A percentile compares a stretch with the other conserved stretches of the same genome.
Conservation (phyloP, 2,329 filamentous ascomycete genomes). For the Trichophaea hybrida region DNA sequence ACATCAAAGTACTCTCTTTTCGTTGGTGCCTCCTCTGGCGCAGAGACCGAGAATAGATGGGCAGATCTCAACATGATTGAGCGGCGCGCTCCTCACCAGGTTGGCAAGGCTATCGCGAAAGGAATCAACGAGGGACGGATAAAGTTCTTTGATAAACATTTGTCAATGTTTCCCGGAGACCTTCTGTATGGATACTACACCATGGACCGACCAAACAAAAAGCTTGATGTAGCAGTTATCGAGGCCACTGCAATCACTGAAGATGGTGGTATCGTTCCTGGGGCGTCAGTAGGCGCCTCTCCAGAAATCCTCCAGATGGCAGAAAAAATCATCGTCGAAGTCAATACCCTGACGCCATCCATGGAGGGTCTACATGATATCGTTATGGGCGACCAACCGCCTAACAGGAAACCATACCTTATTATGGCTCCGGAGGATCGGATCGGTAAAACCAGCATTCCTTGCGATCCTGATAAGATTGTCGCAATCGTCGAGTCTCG, state of each 20-base stretch:
- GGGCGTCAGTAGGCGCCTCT: constrained; percentile 70
- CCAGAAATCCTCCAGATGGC: constrained; percentile 82
- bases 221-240: constrained; percentile 68
- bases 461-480: constrained; percentile 70
- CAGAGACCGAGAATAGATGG: constrained; percentile 86
- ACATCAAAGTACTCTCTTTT: constrained; percentile 77
- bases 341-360: constrained; percentile 72
- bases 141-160: constrained; percentile 85
- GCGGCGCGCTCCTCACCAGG: constrained; percentile 69
- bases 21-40: constrained; percentile 76
- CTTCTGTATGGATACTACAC: constrained; percentile 79
- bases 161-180: constrained; percentile 83
- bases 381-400: constrained; percentile 73
- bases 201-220: constrained; percentile 57
- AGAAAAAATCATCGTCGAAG: constrained; percentile 85
- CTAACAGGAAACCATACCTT: constrained; percentile 67
- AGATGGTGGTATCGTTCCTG: constrained; percentile 76
- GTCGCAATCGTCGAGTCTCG: constrained; percentile 73
- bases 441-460: constrained; percentile 69
- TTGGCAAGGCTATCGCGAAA: constrained; percentile 78
- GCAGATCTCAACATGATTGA: constrained; percentile 83
- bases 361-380: constrained; percentile 87
- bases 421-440: constrained; percentile 76
- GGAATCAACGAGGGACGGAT: constrained; percentile 81
- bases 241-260: constrained; percentile 78